Conservation (phyloP, 225 moss, liverwort and hornwort species). For the Polytrichum commune region DNA sequence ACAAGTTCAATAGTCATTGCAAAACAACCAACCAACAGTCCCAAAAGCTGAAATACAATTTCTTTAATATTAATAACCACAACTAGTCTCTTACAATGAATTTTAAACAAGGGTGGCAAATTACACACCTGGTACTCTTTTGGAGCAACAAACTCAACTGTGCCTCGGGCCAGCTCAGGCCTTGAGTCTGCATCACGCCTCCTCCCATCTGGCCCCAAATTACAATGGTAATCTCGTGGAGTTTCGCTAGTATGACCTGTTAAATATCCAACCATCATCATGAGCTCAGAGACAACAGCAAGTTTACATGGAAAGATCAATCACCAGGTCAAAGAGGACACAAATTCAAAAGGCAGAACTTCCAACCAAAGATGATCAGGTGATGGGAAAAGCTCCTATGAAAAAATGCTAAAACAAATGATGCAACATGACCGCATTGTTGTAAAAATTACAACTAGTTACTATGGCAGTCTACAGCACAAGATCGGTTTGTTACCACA, state of each 20-base stretch:
- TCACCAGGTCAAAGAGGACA: neutral
- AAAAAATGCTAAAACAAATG: no score
- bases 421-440: no score
- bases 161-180: conserved; percentile 90
- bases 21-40: neutral
- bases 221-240: conserved; percentile 92
- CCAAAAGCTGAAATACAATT: no score
- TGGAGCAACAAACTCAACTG: conserved; percentile 97
- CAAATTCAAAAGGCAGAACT: no score
- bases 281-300: neutral
- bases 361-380: no score
- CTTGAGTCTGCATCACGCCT: conserved; percentile 92
- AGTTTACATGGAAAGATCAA: neutral
- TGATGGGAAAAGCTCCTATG: no score
- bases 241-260: conserved; percentile 92
- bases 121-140: conserved; percentile 73
- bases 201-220: conserved; percentile 96
- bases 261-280: conserved; percentile 13
- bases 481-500: no score
- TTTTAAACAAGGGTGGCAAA: no score
- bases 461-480: no score
- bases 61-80: no score
- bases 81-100: no score
- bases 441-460: no score
- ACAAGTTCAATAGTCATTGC: neutral